Percentiles rank a stretch among this genome's conserved stretches.
These are phyloP conservation scores for Fremontodendron californicum DNA, from an alignment of 345 rosid genomes.

Conservation along the genomic window DNA sequence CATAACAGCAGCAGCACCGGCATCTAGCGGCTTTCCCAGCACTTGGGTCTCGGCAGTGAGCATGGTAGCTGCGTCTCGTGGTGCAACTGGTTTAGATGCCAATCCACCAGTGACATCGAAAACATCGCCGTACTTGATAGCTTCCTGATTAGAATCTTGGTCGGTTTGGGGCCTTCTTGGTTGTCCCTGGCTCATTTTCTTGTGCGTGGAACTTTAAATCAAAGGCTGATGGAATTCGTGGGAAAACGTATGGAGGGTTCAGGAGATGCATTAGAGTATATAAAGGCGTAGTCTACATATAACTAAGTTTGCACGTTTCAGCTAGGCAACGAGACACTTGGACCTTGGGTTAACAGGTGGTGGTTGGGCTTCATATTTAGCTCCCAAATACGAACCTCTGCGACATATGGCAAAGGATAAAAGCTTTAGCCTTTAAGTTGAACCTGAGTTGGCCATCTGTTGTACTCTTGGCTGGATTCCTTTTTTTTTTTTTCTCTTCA, in stretches of 20 bases:
- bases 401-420: not conserved
- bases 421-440: not conserved
- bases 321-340: not conserved
- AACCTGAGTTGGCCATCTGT: not conserved
- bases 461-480: not conserved
- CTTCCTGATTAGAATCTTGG: constrained; percentile 10
- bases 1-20: constrained; percentile 35
- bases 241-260: not conserved
- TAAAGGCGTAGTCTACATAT: not conserved
- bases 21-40: constrained; percentile 23
- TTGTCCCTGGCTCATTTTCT: constrained; percentile 29
- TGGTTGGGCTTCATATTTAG: not conserved
- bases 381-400: not conserved
- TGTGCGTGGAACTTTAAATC: not conserved
- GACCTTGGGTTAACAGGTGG: not conserved
- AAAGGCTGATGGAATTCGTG: not conserved
- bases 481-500: not conserved
- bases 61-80: constrained; percentile 30
- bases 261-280: not conserved
- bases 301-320: not conserved
- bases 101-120: constrained; percentile 38
- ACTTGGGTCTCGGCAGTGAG: constrained; percentile 28
- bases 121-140: constrained; percentile 32
- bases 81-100: constrained; percentile 25
- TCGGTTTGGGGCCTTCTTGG: constrained; percentile 14